Base-by-base conservation (phyloP, 1,284 basidiomycete genomes). In the Vanrija sp. region DNA sequence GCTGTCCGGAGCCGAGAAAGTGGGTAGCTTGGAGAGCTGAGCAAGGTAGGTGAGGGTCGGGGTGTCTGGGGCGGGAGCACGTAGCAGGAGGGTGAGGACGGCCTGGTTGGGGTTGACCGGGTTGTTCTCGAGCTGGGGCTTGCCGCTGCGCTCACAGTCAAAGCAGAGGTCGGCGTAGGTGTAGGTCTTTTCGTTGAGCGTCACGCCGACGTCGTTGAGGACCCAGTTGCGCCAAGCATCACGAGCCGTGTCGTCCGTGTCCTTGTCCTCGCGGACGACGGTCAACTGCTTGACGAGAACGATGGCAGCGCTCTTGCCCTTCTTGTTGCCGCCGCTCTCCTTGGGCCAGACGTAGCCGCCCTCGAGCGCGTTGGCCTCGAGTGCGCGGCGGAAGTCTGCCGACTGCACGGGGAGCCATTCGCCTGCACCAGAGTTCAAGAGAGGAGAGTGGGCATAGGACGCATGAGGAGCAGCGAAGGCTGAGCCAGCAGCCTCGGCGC, bases 31-130 rank as follows among this genome's bases (percentile, higher is more conserved):
- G 14, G 68, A 66, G 40, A 75, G 60, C 18, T 63, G 56, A 47
- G 67, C 62, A 43, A 76, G 65, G 72, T 87, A 87, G 0, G 83
- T 80, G 39, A 89, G 74, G 0, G 86, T 84, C 47, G 86, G 79
- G 2, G 79, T 79, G 49, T 83, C 78, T 5, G 68, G 72, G 26
- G 69, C 66, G 0, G 72, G 72, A 0, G 73, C 66, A 23, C 65
- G 62, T 45, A 76, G 63, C 54, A 64, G 65, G 15, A 75, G 60
- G 10, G 69, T 71, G 47, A 76, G 54, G 12, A 66, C 68, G 3
- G 67, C 66, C 63, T 72, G 69, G 14, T 64, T 60, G 8, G 67
- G 50, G 57, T 75, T 63, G 10, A 74, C 55, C 6, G 73, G 73
- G 57, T 72, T 69, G 19, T 63, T 61, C 14, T 58, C 62, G 38